Conservation (phyloP, 2,329 filamentous ascomycete species). For the Aspergillus tamarii region DNA sequence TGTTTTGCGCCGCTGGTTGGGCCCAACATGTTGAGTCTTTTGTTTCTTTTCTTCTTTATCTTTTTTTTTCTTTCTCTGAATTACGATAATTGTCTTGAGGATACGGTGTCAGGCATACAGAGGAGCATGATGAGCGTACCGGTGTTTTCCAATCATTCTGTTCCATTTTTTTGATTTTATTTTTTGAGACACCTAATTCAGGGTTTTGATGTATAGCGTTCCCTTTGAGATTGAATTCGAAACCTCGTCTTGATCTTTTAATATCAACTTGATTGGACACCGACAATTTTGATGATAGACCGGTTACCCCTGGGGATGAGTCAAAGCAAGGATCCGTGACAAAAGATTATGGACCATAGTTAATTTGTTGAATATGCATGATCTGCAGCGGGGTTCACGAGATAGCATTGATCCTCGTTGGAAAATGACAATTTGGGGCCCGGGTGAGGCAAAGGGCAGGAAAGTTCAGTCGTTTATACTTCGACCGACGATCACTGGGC, state of each 20-base stretch:
- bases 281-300: not conserved
- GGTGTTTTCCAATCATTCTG: not conserved
- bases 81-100: not conserved
- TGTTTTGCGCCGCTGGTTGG: constrained; percentile 1
- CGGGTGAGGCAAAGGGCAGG: not conserved
- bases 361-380: not conserved
- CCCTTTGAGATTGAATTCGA: not conserved
- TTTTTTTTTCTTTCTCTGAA: not conserved
- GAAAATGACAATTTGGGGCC: not conserved
- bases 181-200: not conserved
- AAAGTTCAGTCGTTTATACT: not conserved
- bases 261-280: not conserved
- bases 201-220: not conserved
- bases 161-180: too few relatives aligned
- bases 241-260: not conserved
- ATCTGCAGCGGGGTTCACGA: not conserved
- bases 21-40: not conserved
- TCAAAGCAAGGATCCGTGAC: not conserved
- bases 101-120: constrained; percentile 4
- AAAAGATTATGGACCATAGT: not conserved
- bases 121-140: constrained; percentile 3
- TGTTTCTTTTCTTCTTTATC: too few relatives aligned
- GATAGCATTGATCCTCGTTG: not conserved
- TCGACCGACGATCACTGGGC: not conserved
- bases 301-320: not conserved